A percentile compares a stretch with the other conserved stretches of the same genome.
phyloP scores from a whole-genome alignment of 73 alveolate genomes.

The Blepharisma japonicum region DNA sequence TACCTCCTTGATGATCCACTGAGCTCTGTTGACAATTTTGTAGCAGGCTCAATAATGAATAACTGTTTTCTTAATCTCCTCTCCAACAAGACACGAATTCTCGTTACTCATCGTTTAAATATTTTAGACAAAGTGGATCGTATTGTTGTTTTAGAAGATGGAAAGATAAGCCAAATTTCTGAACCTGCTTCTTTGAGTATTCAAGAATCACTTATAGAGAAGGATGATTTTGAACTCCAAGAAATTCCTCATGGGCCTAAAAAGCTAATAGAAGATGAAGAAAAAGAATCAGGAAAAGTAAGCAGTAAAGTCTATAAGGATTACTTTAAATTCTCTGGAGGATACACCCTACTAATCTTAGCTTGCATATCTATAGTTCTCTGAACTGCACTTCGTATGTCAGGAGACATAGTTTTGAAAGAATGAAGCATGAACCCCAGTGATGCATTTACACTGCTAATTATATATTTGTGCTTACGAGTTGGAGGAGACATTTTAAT shows the following conservation, averaged over 20 bases:
- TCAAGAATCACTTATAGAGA: background rate
- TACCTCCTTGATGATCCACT: constrained; percentile 69
- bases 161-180: constrained; percentile 29
- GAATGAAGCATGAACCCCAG: constrained; percentile 32
- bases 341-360: constrained; percentile 35
- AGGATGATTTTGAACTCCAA: constrained; percentile 35
- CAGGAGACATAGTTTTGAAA: constrained; percentile 52
- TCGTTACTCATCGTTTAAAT: constrained; percentile 55
- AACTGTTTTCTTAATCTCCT: constrained; percentile 45
- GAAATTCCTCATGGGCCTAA: constrained; percentile 33
- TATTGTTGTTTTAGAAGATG: constrained; percentile 51
- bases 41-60: constrained; percentile 45
- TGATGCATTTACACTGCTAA: background rate
- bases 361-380: constrained; percentile 38
- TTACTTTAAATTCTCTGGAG: constrained; percentile 46
- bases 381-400: constrained; percentile 46
- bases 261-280: constrained; percentile 48
- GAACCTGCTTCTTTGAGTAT: background rate
- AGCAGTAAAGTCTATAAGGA: constrained; percentile 31
- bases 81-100: constrained; percentile 52
- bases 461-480: background rate
- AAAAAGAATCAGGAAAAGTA: constrained; percentile 43
- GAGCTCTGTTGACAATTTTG: constrained; percentile 58
- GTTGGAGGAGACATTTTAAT: constrained; percentile 24
- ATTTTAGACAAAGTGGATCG: constrained; percentile 44